These are phyloP conservation scores for Blastocystis sp. DNA, from an alignment of 352 stramenopile species.

Conservation along the genomic window DNA sequence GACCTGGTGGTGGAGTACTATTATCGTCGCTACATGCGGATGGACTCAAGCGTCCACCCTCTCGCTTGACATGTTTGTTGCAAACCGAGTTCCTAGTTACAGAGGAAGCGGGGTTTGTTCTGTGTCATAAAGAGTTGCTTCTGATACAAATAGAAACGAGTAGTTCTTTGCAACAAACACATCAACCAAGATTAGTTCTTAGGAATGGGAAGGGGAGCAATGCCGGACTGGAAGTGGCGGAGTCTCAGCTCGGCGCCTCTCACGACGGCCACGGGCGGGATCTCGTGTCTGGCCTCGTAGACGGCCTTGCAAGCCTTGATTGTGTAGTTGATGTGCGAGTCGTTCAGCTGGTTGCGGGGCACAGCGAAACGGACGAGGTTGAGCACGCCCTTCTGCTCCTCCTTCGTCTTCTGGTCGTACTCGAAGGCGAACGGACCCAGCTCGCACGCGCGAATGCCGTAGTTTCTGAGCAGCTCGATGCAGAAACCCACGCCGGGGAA, in stretches of 20 bases:
- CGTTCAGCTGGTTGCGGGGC: conserved; percentile 70
- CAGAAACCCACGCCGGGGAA: conserved; percentile 70
- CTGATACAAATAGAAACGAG: neutral
- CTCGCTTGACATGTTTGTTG: neutral
- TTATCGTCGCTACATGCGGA: conserved; percentile 31
- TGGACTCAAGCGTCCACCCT: neutral
- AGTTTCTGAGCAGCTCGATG: conserved; percentile 67
- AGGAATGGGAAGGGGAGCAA: conserved; percentile 63
- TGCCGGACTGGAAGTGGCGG: conserved; percentile 69
- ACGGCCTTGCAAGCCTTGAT: conserved; percentile 68
- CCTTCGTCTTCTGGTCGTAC: conserved; percentile 69
- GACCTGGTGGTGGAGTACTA: conserved; percentile 56
- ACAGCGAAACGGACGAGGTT: conserved; percentile 69
- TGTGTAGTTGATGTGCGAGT: conserved; percentile 69
- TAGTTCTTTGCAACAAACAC: conserved; percentile 12
- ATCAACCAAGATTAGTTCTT: neutral
- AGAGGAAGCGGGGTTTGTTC: neutral
- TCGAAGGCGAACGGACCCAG: conserved; percentile 70
- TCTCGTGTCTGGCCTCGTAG: conserved; percentile 62
- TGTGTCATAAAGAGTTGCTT: neutral
- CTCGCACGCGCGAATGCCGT: conserved; percentile 69
- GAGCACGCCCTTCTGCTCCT: conserved; percentile 68
- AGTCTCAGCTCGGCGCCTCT: conserved; percentile 63
- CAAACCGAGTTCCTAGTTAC: neutral
- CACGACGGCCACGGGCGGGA: conserved; percentile 52